Conservation (phyloP, 2,329 filamentous ascomycete species). For the Sclerotinia nivalis region DNA sequence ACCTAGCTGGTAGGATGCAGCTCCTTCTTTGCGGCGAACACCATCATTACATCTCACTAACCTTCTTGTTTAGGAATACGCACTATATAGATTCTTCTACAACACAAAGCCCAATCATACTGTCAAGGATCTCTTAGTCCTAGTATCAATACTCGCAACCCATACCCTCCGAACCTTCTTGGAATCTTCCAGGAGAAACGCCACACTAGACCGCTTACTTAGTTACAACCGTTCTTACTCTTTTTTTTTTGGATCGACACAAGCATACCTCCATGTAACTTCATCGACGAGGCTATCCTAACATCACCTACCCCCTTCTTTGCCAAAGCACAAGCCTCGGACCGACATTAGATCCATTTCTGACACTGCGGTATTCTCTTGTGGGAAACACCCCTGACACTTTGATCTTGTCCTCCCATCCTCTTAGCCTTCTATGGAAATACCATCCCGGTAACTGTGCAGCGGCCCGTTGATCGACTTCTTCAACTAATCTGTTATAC, state of each 20-base stretch:
- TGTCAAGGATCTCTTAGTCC: neutral
- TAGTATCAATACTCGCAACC: conserved; percentile 1
- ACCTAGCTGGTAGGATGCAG: conserved; percentile 20
- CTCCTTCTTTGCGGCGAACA: conserved; percentile 11
- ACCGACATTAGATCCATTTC: conserved; percentile 21
- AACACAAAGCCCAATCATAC: neutral
- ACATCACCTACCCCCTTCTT: conserved; percentile 19
- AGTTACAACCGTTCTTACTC: conserved; percentile 17
- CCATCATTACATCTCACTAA: neutral
- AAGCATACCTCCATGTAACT: conserved; percentile 18
- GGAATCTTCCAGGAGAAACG: conserved; percentile 13
- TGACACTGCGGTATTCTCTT: conserved; percentile 19
- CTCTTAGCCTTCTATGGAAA: conserved; percentile 16
- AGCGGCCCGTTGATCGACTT: conserved; percentile 25
- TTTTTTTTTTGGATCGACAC: conserved; percentile 9
- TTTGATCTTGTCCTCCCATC: conserved; percentile 24
- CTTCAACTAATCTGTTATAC: conserved; percentile 17
- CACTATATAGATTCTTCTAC: neutral
- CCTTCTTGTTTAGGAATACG: neutral
- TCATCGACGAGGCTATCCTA: conserved; percentile 22
- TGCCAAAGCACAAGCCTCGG: conserved; percentile 22
- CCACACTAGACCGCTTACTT: neutral
- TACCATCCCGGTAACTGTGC: conserved; percentile 20
- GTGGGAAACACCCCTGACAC: conserved; percentile 19
- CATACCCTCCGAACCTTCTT: conserved; percentile 8